Evolutionary conservation across 2,329 filamentous ascomycete genomes (phyloP), one percentile per base, ranked within the genome.

Genomic region (Colletotrichum cereale): DNA sequence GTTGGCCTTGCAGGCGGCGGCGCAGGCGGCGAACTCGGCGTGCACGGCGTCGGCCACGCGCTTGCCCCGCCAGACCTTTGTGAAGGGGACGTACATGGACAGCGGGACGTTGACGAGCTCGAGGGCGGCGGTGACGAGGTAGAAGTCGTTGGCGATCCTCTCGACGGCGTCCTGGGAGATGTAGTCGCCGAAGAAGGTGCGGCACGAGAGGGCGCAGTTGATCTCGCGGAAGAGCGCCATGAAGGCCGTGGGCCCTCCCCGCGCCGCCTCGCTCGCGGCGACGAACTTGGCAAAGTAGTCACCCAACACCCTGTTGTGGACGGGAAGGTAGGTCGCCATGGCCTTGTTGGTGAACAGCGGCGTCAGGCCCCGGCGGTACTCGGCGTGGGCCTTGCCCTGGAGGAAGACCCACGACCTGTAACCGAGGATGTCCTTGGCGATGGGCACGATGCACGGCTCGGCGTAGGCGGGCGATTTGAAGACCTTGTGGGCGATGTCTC

Each of bases 121-220:
- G 53, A 95, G 86, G 0, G 93, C 92, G 29, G 90, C 92, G 5
- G 93, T 95, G 76, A 93, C 92, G 71, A 90, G 85, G 80, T 94
- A 95, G 80, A 93, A 95, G 80, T 95, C 92, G 77, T 94, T 90
- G 24, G 92, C 91, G 69, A 95, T 93, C 79, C 87, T 91, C 84
- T 93, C 91, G 68, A 95, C 88, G 5, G 89, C 87, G 71, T 90
- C 88, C 53, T 93, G 88, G 11, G 89, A 89, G 80, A 94, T 93
- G 83, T 95, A 95, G 82, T 94, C 88, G 31, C 93, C 93, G 57
- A 94, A 92, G 77, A 95, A 95, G 11, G 93, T 95, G 58, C 92
- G 88, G 83, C 92, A 93, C 10, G 92, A 94, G 2, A 95, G 83
- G 5, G 93, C 93, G 77, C 91, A 93, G 85, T 94, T 93, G 78